A percentile compares a stretch with the other conserved stretches of the same genome.
These are phyloP conservation scores for Xerocomellus amylosporus DNA, from an alignment of 768 basidiomycete species.

Conservation along the genomic window DNA sequence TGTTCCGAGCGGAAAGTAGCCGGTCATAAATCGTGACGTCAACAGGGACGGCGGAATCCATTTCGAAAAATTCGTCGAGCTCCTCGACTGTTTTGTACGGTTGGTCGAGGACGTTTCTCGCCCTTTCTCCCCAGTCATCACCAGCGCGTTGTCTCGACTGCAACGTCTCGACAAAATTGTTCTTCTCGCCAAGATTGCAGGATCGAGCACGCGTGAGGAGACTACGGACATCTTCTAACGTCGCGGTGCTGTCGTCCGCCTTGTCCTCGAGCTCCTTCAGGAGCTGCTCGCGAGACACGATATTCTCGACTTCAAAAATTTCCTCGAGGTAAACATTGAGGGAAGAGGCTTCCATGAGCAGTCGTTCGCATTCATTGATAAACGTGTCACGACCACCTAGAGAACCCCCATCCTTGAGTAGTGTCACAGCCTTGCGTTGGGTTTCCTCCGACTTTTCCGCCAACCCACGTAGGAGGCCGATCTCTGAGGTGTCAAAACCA, in stretches of 20 bases:
- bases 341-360: constrained; percentile 67
- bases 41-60: constrained; percentile 66
- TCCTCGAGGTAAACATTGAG: constrained; percentile 85
- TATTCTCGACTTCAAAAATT: constrained; percentile 70
- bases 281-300: constrained; percentile 77
- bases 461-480: constrained; percentile 50
- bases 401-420: constrained; percentile 45
- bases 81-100: constrained; percentile 74
- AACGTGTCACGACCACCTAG: constrained; percentile 53
- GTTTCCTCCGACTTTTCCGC: constrained; percentile 65
- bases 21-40: constrained; percentile 64
- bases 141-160: constrained; percentile 66
- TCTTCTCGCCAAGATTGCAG: constrained; percentile 62
- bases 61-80: constrained; percentile 67
- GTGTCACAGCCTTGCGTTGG: constrained; percentile 48
- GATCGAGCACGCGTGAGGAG: constrained; percentile 67
- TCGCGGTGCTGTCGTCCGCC: constrained; percentile 61
- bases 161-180: constrained; percentile 63
- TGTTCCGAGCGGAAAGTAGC: constrained; percentile 58
- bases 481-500: constrained; percentile 84
- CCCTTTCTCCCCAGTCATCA: constrained; percentile 73
- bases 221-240: constrained; percentile 74
- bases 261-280: constrained; percentile 72
- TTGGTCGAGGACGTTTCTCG: constrained; percentile 61
- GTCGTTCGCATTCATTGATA: constrained; percentile 66